Conservation (phyloP, 179 eudicot species). For the Silene noctiflora region DNA sequence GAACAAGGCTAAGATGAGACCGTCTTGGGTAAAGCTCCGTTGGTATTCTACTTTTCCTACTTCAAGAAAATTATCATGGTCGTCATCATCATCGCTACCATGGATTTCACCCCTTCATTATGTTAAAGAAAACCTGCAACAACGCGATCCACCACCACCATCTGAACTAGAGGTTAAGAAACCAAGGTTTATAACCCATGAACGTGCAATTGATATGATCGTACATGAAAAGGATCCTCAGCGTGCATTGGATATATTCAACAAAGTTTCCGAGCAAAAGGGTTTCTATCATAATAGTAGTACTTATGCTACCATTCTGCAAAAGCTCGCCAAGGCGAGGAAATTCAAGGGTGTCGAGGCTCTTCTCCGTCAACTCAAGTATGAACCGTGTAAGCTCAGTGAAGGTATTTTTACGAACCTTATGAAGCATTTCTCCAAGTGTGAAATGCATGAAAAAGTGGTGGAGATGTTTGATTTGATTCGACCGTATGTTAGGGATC, state of each 20-base stretch:
- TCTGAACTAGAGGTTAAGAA: slow-evolving; percentile 25
- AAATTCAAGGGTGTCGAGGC: slow-evolving; percentile 66
- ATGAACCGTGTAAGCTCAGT: slow-evolving; percentile 75
- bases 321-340: slow-evolving; percentile 61
- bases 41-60: slow-evolving; percentile 19
- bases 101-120: slow-evolving; percentile 72
- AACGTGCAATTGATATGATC: slow-evolving; percentile 55
- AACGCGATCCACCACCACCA: slow-evolving; percentile 44
- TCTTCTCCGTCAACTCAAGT: slow-evolving; percentile 63
- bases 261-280: slow-evolving; percentile 63
- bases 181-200: slow-evolving; percentile 60
- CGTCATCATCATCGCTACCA: slow-evolving; percentile 49
- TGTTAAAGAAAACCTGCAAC: slow-evolving; percentile 27
- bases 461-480: slow-evolving; percentile 72
- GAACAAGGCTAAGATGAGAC: slow-evolving; percentile 23
- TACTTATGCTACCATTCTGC: slow-evolving; percentile 65
- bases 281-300: slow-evolving; percentile 78
- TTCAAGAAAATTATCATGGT: slow-evolving; percentile 33
- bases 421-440: slow-evolving; percentile 77
- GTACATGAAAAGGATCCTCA: slow-evolving; percentile 66
- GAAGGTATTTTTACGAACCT: slow-evolving; percentile 76
- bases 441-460: slow-evolving; percentile 55
- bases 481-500: slow-evolving; percentile 53
- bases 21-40: slow-evolving; percentile 14
- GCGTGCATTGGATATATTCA: slow-evolving; percentile 70